phyloP scores from a whole-genome alignment of 1,139 yeast species.

The Candida sojae region DNA sequence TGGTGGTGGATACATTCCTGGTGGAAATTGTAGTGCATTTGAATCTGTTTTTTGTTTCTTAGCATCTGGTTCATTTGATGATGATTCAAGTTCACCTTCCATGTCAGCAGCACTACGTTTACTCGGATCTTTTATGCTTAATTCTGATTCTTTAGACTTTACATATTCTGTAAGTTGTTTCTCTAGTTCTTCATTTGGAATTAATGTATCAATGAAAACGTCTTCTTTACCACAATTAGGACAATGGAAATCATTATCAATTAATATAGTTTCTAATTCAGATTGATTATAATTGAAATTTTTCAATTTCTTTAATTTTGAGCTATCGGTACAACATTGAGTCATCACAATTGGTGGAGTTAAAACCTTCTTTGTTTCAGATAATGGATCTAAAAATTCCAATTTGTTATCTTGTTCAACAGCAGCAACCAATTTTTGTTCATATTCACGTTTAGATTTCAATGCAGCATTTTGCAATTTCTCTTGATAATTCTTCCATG shows the following conservation, averaged over 20 bases:
- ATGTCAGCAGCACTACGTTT: slow-evolving; percentile 25
- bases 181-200: slow-evolving; percentile 60
- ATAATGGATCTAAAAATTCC: slow-evolving; percentile 57
- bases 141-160: slow-evolving; percentile 41
- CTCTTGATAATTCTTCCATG: slow-evolving; percentile 88
- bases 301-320: slow-evolving; percentile 54
- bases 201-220: slow-evolving; percentile 70
- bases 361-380: slow-evolving; percentile 64
- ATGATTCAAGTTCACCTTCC: slow-evolving; percentile 18
- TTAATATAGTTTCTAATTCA: slow-evolving; percentile 64
- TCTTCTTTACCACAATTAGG: slow-evolving; percentile 83
- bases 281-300: slow-evolving; percentile 42
- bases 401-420: slow-evolving; percentile 44
- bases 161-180: slow-evolving; percentile 54
- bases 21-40: slow-evolving; percentile 23
- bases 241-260: slow-evolving; percentile 87
- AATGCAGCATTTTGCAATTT: slow-evolving; percentile 56
- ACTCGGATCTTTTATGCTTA: slow-evolving; percentile 41
- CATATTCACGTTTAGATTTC: slow-evolving; percentile 49
- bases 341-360: slow-evolving; percentile 75
- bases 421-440: slow-evolving; percentile 32
- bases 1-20: slow-evolving; percentile 19
- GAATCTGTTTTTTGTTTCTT: slow-evolving; percentile 29
- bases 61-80: slow-evolving; percentile 18
- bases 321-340: slow-evolving; percentile 69